Evolutionary conservation across 345 rosid species (phyloP), one percentile per base, ranked within the genome.

Genomic region (Mangifera indica): DNA sequence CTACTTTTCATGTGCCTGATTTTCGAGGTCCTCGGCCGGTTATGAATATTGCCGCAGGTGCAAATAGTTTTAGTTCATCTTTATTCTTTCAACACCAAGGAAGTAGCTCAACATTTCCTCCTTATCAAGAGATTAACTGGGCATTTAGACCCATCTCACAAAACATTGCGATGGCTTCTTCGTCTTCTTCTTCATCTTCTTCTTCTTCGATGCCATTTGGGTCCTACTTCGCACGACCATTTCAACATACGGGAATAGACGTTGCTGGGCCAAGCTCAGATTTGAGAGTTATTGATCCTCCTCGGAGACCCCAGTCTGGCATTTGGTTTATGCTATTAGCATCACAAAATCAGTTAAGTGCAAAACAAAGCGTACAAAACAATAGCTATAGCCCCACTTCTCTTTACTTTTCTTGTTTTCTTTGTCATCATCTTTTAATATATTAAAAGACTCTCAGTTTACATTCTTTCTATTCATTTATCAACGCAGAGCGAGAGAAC

Each of bases 291-390:
- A 81, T 91, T 67, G 93, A 89, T 81, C 92, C 98, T 74, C 89
- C 98, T 0, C 80, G 88, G 57, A 81, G 99, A 78, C 87, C 91
- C 49, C 84, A 86, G 85, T 85, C 99, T 11, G 97, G 99, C 74
- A 74, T 96, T 81, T 96, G 99, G 99, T 96, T 96, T 74, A 81
- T 89, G 80, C 88, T 96, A 49, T 91, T 89, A 79, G 97, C 98
- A 40, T 93, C 98, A 45, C 90, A 79, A 78, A 89, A 87, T 73
- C 99, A 96, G 99, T 96, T n/a, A 87, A 89, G 98, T 88, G 49
- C 61, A 68, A 51, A 55, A 10, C 8, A 54, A 20, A 52, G n/a
- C 1, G 45, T 21, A 10, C 12, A 21, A 21, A 63, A 13, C 67
- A 21, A 63, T 44, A 12, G 52, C 59, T 46, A 45, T 67, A 42